Percentiles rank a stretch among this genome's conserved stretches.
Conservation (phyloP, 2,329 filamentous ascomycete species). For the Apiospora koreana region DNA sequence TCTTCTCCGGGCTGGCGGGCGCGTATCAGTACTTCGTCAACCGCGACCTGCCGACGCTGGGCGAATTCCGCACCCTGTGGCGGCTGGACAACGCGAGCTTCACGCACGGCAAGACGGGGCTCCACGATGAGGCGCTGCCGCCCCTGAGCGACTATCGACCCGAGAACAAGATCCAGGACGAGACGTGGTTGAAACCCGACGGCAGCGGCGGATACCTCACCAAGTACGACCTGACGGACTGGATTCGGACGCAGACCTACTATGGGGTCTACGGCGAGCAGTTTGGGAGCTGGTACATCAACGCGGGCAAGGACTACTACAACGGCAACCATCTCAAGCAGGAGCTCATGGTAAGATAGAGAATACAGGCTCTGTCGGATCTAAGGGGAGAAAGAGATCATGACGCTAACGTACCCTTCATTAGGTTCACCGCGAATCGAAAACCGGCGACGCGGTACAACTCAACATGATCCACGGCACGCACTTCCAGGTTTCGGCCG, state of each 20-base stretch:
- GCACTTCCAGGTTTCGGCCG: constrained; percentile 41
- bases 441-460: constrained; percentile 51
- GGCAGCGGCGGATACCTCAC: constrained; percentile 46
- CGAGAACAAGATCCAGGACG: constrained; percentile 52
- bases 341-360: constrained; percentile 42
- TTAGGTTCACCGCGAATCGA: constrained; percentile 47
- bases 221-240: constrained; percentile 46
- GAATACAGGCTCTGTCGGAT: background rate
- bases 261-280: constrained; percentile 51
- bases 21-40: constrained; percentile 59
- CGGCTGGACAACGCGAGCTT: constrained; percentile 51
- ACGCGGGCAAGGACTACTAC: constrained; percentile 51
- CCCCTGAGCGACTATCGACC: constrained; percentile 41
- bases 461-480: constrained; percentile 58
- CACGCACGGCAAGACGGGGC: constrained; percentile 44
- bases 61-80: constrained; percentile 52
- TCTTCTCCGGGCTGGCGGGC: constrained; percentile 48
- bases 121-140: constrained; percentile 47
- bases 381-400: background rate
- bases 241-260: constrained; percentile 40
- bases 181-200: constrained; percentile 50
- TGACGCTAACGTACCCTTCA: background rate
- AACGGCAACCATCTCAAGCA: constrained; percentile 55
- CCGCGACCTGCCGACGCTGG: constrained; percentile 45
- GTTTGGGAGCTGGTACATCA: constrained; percentile 53